phyloP scores from a whole-genome alignment of 306 rosid genomes.

The Herpetospermum pedunculosum region DNA sequence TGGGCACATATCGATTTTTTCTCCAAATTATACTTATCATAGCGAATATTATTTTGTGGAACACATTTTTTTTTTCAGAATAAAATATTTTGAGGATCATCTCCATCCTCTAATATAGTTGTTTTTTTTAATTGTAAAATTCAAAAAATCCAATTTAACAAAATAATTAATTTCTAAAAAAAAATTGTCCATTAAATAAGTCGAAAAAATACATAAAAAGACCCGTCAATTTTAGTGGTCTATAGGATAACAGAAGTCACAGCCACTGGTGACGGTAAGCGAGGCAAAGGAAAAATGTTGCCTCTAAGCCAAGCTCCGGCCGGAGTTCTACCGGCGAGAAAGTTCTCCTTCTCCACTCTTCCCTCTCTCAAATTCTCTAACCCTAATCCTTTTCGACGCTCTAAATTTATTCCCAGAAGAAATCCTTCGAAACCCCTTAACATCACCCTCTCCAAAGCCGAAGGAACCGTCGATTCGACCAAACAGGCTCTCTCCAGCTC shows the following conservation, averaged over 20 bases:
- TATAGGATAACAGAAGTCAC: background rate
- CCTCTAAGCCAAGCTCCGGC: conserved; percentile 42
- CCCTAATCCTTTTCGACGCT: conserved; percentile 30
- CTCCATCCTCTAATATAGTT: background rate
- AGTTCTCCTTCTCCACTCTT: conserved; percentile 28
- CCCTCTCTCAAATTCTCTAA: conserved; percentile 21
- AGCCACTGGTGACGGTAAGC: background rate
- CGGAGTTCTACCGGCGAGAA: conserved; percentile 36
- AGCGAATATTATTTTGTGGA: background rate
- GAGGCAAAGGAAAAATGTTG: conserved; percentile 24
- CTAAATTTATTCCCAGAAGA: conserved; percentile 22
- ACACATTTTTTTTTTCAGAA: background rate
- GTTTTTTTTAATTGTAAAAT: background rate
- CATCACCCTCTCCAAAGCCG: conserved; percentile 46
- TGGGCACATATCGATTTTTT: background rate
- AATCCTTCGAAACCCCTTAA: conserved; percentile 25
- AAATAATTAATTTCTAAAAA: background rate
- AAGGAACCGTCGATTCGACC: conserved; percentile 36
- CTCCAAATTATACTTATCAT: background rate
- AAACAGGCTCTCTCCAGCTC: conserved; percentile 24
- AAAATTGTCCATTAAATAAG: background rate
- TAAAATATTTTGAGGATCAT: background rate
- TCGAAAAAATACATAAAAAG: background rate
- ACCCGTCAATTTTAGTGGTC: background rate
- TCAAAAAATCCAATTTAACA: background rate